These are phyloP conservation scores for Uronychia setigera DNA, from an alignment of 73 alveolate genomes.

Conservation along the genomic window DNA sequence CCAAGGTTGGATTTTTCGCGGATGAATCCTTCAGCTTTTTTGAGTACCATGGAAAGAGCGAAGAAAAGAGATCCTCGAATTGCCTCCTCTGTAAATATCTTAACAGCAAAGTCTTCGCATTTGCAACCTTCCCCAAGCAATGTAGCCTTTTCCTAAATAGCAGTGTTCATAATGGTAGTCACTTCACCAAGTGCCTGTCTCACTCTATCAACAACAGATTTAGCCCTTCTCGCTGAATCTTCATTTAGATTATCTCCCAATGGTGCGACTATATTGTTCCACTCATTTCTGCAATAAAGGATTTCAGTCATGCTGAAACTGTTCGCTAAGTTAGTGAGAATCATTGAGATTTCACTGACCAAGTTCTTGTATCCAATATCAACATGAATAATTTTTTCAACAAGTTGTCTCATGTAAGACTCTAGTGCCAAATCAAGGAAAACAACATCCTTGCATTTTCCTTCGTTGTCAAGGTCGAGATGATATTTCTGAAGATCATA, in stretches of 20 bases:
- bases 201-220: constrained; percentile 68
- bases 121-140: constrained; percentile 40
- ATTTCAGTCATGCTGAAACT: constrained; percentile 66
- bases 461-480: constrained; percentile 19
- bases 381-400: constrained; percentile 77
- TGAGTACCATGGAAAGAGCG: constrained; percentile 77
- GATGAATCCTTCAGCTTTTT: constrained; percentile 78
- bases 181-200: constrained; percentile 52
- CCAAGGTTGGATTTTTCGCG: constrained; percentile 81
- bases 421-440: constrained; percentile 87
- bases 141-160: constrained; percentile 41
- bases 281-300: constrained; percentile 75
- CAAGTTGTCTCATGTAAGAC: constrained; percentile 67
- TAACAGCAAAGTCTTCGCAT: constrained; percentile 56
- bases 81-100: constrained; percentile 81
- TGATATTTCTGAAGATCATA: constrained; percentile 17
- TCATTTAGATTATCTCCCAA: constrained; percentile 59
- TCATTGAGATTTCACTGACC: constrained; percentile 64
- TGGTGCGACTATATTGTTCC: constrained; percentile 76
- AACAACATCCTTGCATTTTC: constrained; percentile 75
- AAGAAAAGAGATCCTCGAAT: constrained; percentile 88
- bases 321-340: constrained; percentile 62
- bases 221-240: constrained; percentile 74
- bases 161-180: constrained; percentile 9
- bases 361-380: constrained; percentile 65